Conservation (phyloP, 768 basidiomycete genomes). For the Fomitopsis serialis region DNA sequence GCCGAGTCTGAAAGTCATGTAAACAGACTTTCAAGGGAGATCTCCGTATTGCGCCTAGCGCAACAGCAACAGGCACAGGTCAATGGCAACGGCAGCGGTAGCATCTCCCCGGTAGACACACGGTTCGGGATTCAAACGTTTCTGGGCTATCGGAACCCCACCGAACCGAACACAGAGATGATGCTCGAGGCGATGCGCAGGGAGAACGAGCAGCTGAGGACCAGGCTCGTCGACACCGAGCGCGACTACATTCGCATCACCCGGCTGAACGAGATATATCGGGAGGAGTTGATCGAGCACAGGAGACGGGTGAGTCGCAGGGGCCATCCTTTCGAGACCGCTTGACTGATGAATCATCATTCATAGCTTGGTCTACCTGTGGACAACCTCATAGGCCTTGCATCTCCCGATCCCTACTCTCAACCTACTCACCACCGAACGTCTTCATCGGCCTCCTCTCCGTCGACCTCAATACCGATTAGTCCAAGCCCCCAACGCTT, state of each 20-base stretch:
- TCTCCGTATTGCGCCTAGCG: constrained; percentile 55
- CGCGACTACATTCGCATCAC: constrained; percentile 70
- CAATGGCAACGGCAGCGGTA: constrained; percentile 19
- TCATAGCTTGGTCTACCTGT: constrained; percentile 66
- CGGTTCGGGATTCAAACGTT: constrained; percentile 7
- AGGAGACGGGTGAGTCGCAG: constrained; percentile 57
- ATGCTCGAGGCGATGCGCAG: constrained; percentile 72
- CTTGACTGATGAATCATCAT: not conserved
- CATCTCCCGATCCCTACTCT: constrained; percentile 60
- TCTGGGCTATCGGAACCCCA: constrained; percentile 9
- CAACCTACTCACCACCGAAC: constrained; percentile 65
- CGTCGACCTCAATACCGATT: constrained; percentile 38
- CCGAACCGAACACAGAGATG: constrained; percentile 39
- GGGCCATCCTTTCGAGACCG: not conserved
- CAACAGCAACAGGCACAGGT: constrained; percentile 46
- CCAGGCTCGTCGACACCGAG: constrained; percentile 66
- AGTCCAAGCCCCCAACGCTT: constrained; percentile 24
- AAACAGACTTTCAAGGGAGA: constrained; percentile 66
- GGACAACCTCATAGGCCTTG: constrained; percentile 73
- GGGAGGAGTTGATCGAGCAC: constrained; percentile 79
- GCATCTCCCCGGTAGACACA: constrained; percentile 16
- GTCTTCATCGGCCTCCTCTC: constrained; percentile 37
- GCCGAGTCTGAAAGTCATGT: constrained; percentile 86
- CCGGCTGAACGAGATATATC: constrained; percentile 75
- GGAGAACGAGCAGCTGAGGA: constrained; percentile 75